Evolutionary conservation across 208 protist species (phyloP).

Genomic region (Wallacemonas sp.): DNA sequence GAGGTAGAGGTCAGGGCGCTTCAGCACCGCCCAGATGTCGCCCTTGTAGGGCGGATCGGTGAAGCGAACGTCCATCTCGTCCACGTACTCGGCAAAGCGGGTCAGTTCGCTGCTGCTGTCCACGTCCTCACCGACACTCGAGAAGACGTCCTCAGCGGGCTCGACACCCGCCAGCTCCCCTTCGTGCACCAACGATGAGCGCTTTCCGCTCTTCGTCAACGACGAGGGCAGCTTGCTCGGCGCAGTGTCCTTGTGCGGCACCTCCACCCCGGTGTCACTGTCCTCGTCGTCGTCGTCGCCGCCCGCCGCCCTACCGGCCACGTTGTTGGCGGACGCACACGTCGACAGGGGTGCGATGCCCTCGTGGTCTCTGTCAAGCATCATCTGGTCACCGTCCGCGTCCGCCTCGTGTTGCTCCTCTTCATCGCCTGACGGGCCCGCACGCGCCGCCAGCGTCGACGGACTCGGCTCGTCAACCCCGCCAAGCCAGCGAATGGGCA

Average conservation of each 20-base stretch:
- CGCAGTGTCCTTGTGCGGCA: background rate
- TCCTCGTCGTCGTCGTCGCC: background rate
- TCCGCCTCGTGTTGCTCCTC: too few relatives aligned
- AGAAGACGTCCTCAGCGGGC: background rate
- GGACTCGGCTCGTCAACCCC: constrained; percentile 45
- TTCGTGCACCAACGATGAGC: background rate
- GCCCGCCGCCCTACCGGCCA: background rate
- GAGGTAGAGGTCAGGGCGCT: constrained; percentile 21
- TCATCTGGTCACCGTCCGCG: background rate
- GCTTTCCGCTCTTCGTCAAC: too few relatives aligned
- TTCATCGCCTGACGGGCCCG: background rate
- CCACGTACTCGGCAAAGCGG: constrained; percentile 3
- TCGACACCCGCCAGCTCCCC: background rate
- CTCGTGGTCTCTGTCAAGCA: background rate
- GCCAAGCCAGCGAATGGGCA: constrained; percentile 53
- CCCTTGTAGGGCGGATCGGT: constrained; percentile 54
- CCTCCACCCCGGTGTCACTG: background rate
- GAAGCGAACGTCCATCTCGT: constrained; percentile 1
- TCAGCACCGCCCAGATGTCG: constrained; percentile 30
- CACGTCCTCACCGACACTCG: constrained; percentile 8
- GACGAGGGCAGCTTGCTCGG: too few relatives aligned
- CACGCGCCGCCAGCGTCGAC: background rate
- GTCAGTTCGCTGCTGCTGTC: constrained; percentile 11
- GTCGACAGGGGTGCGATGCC: too few relatives aligned
- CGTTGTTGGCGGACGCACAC: background rate